Evolutionary conservation across 1,284 basidiomycete species (phyloP), one percentile per base, ranked within the genome.

Genomic region (Pascua guehoae): DNA sequence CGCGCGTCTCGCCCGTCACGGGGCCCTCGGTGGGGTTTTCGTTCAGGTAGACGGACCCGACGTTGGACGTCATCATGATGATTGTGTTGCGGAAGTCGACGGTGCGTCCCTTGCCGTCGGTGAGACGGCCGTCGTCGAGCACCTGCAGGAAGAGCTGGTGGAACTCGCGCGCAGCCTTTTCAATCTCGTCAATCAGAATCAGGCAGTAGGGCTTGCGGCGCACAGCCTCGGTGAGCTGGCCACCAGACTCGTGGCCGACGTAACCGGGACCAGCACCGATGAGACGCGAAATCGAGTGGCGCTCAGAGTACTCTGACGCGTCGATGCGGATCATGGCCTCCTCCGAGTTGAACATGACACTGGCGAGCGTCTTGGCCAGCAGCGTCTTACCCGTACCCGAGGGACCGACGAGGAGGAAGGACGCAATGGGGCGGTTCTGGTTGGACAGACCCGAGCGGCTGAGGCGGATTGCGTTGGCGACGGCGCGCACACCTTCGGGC

Each of bases 271-370:
- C 81, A 14, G 81, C 67, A 58, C 81, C 81, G 52, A 84, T 80
- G 8, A 84, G 71, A 14, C 82, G 72, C 14, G 80, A 78, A 63
- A 82, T 79, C 37, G 79, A 74, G 70, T 83, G 82, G 67, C 81
- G 80, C 67, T 83, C 82, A 3, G 73, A 74, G 58, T 78, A 80
- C 61, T 80, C 79, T 51, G 78, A 80, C 12, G 78, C 80, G 67
- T 84, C 82, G 68, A 84, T 82, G 16, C 82, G 75, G 43, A 82
- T 71, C 79, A 84, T 82, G 11, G 82, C 81, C 47, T 81, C 78
- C 49, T 78, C 75, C 50, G 73, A 74, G 67, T 83, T 81, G 70
- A 83, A 83, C 71, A 82, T 75, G 76, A 82, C 81, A 41, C 74
- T 68, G 24, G 80, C 79, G 41, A 81, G 70, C 4, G 78, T 76